phyloP scores from a whole-genome alignment of 495 filamentous ascomycete genomes.

The Xylaria castorea region DNA sequence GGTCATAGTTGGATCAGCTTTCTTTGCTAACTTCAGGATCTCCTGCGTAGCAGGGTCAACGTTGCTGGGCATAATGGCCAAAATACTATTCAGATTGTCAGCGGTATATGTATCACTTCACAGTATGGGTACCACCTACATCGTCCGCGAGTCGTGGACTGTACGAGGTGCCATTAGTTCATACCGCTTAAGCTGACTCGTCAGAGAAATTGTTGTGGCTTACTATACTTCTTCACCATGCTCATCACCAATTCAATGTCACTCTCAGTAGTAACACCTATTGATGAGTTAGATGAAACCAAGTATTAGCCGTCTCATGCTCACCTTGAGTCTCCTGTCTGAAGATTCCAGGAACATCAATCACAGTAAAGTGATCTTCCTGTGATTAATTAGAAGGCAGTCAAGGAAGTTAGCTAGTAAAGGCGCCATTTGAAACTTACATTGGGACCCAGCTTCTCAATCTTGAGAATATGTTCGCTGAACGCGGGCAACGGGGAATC shows the following conservation, averaged over 20 bases:
- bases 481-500: constrained; percentile 49
- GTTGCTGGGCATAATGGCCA: constrained; percentile 64
- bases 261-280: constrained; percentile 47
- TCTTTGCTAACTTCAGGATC: constrained; percentile 60
- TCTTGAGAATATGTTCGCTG: constrained; percentile 62
- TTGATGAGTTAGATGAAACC: not conserved
- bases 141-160: constrained; percentile 40
- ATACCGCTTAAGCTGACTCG: not conserved
- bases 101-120: not conserved
- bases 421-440: constrained; percentile 23
- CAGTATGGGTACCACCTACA: constrained; percentile 29
- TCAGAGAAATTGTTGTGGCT: constrained; percentile 33
- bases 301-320: not conserved
- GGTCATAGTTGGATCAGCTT: constrained; percentile 52
- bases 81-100: constrained; percentile 47
- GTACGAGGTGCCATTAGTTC: constrained; percentile 19
- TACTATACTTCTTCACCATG: constrained; percentile 62
- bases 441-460: constrained; percentile 64
- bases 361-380: constrained; percentile 62
- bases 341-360: constrained; percentile 70
- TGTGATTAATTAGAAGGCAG: not conserved
- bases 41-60: constrained; percentile 67
- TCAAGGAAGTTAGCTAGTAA: not conserved
- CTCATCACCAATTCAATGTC: constrained; percentile 58
- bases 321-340: constrained; percentile 55